phyloP scores from a whole-genome alignment of 2,329 filamentous ascomycete genomes.

The Mollisiaceae sp. region DNA sequence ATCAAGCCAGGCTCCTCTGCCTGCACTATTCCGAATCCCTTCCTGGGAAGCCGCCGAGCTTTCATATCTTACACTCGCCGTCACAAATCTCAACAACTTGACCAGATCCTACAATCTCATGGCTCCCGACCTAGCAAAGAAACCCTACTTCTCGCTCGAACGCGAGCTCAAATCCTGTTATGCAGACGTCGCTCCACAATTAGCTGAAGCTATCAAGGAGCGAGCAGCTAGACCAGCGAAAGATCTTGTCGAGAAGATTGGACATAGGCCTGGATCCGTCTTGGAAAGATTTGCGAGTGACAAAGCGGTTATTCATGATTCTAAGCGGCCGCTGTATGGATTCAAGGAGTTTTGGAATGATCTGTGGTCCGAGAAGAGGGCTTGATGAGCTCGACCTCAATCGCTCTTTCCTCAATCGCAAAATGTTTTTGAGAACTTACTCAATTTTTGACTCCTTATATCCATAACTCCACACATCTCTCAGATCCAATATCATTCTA shows the following conservation, averaged over 20 bases:
- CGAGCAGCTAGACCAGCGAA: constrained; percentile 59
- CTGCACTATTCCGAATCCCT: constrained; percentile 76
- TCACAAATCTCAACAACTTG: constrained; percentile 78
- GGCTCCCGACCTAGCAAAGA: constrained; percentile 90
- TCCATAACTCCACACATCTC: too few relatives aligned
- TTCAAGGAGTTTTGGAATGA: constrained; percentile 91
- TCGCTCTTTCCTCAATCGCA: not conserved
- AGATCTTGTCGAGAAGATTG: constrained; percentile 48
- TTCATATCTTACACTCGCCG: constrained; percentile 75
- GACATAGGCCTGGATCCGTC: constrained; percentile 56
- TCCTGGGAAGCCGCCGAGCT: constrained; percentile 75
- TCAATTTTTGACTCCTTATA: not conserved
- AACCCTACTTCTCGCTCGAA: constrained; percentile 85
- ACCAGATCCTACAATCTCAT: constrained; percentile 93
- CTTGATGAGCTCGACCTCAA: constrained; percentile 14
- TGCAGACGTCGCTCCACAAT: constrained; percentile 79
- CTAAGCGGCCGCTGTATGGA: constrained; percentile 77
- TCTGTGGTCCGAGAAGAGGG: constrained; percentile 54
- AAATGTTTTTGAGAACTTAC: not conserved
- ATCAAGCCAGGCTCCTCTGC: constrained; percentile 43
- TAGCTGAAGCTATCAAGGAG: constrained; percentile 75
- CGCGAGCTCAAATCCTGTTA: constrained; percentile 83
- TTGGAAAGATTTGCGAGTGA: constrained; percentile 64
- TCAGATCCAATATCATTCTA: too few relatives aligned
- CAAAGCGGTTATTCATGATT: constrained; percentile 72